phyloP scores from a whole-genome alignment of 2,329 filamentous ascomycete species.

The Podosphaera leucotricha region DNA sequence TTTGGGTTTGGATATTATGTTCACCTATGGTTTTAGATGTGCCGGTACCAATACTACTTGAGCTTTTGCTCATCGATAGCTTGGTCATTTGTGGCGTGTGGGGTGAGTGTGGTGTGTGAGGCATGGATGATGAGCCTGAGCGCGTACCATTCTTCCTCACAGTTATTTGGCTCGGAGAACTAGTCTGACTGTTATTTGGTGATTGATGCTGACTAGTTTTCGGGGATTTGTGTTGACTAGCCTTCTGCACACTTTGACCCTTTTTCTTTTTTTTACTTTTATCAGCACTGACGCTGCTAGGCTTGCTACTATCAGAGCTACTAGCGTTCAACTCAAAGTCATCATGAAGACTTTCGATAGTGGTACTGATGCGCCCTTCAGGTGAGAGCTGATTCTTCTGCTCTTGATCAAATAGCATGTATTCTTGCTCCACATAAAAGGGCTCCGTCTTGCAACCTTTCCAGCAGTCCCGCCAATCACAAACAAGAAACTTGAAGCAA shows the following conservation, averaged over 20 bases:
- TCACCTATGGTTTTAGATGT: not conserved
- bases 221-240: not conserved
- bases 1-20: no score
- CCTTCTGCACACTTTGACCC: not conserved
- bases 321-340: slow-evolving; percentile 30
- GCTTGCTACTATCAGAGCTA: slow-evolving; percentile 40
- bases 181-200: not conserved
- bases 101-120: not conserved
- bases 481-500: slow-evolving; percentile 86
- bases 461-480: slow-evolving; percentile 93
- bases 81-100: slow-evolving; percentile 1
- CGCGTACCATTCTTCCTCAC: not conserved
- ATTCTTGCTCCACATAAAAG: slow-evolving; percentile 49
- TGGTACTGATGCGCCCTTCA: slow-evolving; percentile 13
- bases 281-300: slow-evolving; percentile 17
- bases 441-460: slow-evolving; percentile 85
- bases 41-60: not conserved
- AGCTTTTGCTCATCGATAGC: not conserved
- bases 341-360: slow-evolving; percentile 12
- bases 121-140: not conserved
- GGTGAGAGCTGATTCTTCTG: slow-evolving; percentile 13
- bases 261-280: not conserved
- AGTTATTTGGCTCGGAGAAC: not conserved
- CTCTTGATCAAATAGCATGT: slow-evolving; percentile 32
- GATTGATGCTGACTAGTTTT: not conserved